Evolutionary conservation across 1,284 basidiomycete genomes (phyloP), one percentile per base, ranked within the genome.

Genomic region (Earliella scabrosa): DNA sequence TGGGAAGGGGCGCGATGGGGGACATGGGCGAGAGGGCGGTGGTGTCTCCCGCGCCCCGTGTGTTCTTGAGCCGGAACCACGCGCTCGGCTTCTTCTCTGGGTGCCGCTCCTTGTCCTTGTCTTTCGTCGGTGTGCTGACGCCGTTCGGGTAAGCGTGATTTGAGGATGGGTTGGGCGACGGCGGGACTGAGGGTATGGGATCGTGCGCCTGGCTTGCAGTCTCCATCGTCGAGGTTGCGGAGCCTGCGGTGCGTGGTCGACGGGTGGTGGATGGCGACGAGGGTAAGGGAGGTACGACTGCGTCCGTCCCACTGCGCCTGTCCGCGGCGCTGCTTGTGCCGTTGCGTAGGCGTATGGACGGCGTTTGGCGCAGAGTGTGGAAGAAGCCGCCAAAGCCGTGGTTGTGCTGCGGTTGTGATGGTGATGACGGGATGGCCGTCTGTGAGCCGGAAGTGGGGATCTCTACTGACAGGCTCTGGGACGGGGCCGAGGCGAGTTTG

Each of bases 51-150:
- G 61, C 64, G n/a, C 60, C 55, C n/a, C 63, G 60, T 38, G 50
- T 56, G 65, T 64, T 70, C 70, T 71, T 79, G 81, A 60, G 77
- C 66, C 81, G 83, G 58, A 87, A 82, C 87, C 87, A 89, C 13
- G 69, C 61, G 48, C 77, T 77, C 45, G 77, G 52, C 60, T 77
- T 79, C 59, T 73, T 72, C 58, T 80, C 79, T 6, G 76, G 67
- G 45, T 73, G 71, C 61, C 72, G 77, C 29, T 75, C 75, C 60
- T 73, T 77, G 11, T 73, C 74, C 56, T 70, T 73, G 11, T 73
- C 74, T 56, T 70, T 73, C 52, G 50, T 67, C 45, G 60, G 44
- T 35, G 56, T 34, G 31, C 18, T 43, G n/a, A 16, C 16, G 21
- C 63, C 63, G 47, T 63, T 63, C 32, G 60, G 58, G 46, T 52